These are phyloP conservation scores for Oldenlandia corymbosa DNA, from an alignment of 257 asterid genomes.

Conservation along the genomic window DNA sequence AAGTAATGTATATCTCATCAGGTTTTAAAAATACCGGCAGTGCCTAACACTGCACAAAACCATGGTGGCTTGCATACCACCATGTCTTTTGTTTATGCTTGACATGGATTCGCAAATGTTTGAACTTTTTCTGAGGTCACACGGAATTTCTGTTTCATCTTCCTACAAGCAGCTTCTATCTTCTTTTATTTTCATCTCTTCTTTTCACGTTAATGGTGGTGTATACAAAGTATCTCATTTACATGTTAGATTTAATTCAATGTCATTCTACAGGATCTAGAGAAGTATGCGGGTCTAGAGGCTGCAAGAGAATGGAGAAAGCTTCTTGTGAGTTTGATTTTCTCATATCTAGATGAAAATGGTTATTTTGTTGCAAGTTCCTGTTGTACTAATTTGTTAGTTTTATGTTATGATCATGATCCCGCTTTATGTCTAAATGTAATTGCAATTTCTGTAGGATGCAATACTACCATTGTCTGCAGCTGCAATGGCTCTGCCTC, in stretches of 20 bases:
- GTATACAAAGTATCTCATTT: background rate
- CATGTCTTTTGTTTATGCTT: background rate
- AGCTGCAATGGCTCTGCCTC: constrained; percentile 98
- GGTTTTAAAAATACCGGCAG: too few species aligned
- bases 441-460: constrained; percentile 45
- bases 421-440: background rate
- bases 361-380: background rate
- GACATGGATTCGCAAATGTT: background rate
- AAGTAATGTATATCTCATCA: too few species aligned
- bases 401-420: background rate
- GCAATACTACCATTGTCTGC: constrained; percentile 81
- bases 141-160: background rate
- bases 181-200: background rate
- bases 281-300: constrained; percentile 71
- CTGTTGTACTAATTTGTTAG: background rate
- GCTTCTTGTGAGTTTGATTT: constrained; percentile 67
- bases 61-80: background rate
- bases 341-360: constrained; percentile 3
- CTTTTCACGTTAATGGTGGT: background rate
- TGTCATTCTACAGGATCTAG: constrained; percentile 61
- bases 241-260: constrained; percentile 4
- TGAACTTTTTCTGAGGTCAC: background rate
- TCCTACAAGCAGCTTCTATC: too few species aligned
- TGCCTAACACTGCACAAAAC: background rate
- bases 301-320: constrained; percentile 90